These are phyloP conservation scores for Persicaria tinctoria DNA, from an alignment of 148 eudicot genomes.

Conservation along the genomic window DNA sequence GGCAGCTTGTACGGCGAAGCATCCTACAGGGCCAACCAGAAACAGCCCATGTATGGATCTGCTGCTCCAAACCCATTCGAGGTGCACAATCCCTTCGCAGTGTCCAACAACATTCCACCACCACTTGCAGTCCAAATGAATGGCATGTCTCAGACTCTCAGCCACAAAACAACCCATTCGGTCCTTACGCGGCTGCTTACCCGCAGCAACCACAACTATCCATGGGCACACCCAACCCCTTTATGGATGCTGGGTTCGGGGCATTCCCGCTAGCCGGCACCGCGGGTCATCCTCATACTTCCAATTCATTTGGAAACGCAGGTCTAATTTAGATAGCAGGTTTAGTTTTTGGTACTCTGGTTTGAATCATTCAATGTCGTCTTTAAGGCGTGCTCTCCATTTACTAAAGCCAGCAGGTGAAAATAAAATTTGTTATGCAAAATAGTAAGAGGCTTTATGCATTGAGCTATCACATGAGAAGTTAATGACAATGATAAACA, in stretches of 20 bases:
- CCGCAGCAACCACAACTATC: constrained; percentile 32
- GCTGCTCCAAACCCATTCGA: constrained; percentile 35
- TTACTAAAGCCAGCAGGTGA: too few relatives aligned
- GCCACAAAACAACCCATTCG: constrained; percentile 51
- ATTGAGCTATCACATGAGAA: too few relatives aligned
- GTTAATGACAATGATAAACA: too few relatives aligned
- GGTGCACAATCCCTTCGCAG: constrained; percentile 60
- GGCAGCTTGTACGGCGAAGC: constrained; percentile 82
- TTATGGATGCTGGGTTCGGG: constrained; percentile 30
- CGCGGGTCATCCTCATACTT: constrained; percentile 19
- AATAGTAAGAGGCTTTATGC: too few relatives aligned
- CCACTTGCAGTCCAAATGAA: constrained; percentile 67
- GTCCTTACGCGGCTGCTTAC: constrained; percentile 44
- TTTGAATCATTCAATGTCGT: too few relatives aligned
- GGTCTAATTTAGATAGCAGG: constrained; percentile 19
- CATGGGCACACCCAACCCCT: constrained; percentile 30
- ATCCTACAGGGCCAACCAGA: constrained; percentile 75
- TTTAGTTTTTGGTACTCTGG: neutral
- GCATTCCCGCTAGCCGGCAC: constrained; percentile 20
- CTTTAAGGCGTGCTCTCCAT: too few relatives aligned
- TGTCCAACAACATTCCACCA: constrained; percentile 50
- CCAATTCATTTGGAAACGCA: constrained; percentile 34
- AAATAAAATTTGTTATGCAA: too few relatives aligned
- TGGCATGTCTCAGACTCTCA: constrained; percentile 43
- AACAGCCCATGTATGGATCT: constrained; percentile 61